A percentile compares a stretch with the other conserved stretches of the same genome.
These are phyloP conservation scores for Penicillium arizonense DNA, from an alignment of 495 filamentous ascomycete genomes.

Conservation along the genomic window DNA sequence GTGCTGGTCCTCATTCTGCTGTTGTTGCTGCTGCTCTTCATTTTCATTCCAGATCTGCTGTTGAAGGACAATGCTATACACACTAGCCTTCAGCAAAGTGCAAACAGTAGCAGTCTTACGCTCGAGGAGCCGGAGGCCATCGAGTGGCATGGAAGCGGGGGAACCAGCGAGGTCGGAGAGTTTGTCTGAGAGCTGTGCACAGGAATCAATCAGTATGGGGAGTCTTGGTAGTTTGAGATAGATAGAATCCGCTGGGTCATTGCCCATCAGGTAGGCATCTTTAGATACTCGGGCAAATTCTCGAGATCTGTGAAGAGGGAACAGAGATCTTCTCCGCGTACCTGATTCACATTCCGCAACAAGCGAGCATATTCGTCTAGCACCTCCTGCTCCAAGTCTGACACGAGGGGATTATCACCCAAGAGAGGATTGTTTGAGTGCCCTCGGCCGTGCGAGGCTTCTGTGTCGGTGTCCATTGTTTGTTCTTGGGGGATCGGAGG, in stretches of 20 bases:
- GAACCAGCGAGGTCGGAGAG: constrained; percentile 34
- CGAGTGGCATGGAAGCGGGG: constrained; percentile 43
- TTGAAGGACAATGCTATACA: constrained; percentile 97
- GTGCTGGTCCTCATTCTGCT: constrained; percentile 24
- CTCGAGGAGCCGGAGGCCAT: constrained; percentile 84
- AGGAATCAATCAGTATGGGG: constrained; percentile 1
- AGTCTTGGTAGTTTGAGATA: no score
- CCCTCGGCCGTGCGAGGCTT: constrained; percentile 11
- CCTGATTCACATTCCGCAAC: constrained; percentile 88
- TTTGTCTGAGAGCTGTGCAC: constrained; percentile 35
- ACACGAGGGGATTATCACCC: constrained; percentile 39
- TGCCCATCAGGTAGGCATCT: no score
- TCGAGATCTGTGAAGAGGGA: no score
- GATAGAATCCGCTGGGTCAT: no score
- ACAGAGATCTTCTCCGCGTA: constrained; percentile 29
- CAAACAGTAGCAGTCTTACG: constrained; percentile 92
- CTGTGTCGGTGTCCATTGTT: constrained; percentile 16
- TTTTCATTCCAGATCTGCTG: constrained; percentile 80
- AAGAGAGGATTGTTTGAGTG: constrained; percentile 41
- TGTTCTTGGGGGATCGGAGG: constrained; percentile 18
- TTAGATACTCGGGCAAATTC: no score
- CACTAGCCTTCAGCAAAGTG: constrained; percentile 93
- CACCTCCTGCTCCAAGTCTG: constrained; percentile 88
- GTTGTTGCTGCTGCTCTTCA: constrained; percentile 37
- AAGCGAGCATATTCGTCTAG: constrained; percentile 89